Conservation (phyloP, 73 alveolate genomes). For the Paramecium primaurelia region DNA sequence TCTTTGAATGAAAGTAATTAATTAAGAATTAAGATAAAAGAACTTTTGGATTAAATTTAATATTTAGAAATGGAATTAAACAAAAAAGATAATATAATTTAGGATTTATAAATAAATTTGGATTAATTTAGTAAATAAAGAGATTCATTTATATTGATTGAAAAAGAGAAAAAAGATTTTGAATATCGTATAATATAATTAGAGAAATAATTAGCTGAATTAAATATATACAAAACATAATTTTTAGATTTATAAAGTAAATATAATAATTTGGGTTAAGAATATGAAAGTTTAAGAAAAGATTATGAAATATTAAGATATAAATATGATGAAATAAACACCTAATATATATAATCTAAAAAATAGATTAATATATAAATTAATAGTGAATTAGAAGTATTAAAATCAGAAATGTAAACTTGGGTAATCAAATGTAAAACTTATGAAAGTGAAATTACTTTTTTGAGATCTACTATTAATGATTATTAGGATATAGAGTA, state of each 20-base stretch:
- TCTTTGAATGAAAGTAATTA: background rate
- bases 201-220: background rate
- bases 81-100: background rate
- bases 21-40: background rate
- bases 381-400: background rate
- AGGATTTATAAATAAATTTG: background rate
- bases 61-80: background rate
- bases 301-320: conserved; percentile 4
- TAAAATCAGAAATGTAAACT: background rate
- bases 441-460: background rate
- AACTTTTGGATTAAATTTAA: background rate
- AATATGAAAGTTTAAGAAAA: background rate
- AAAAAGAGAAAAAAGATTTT: background rate
- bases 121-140: background rate
- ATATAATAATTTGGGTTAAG: background rate
- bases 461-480: background rate
- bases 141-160: background rate
- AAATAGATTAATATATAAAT: background rate
- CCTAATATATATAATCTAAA: background rate
- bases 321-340: background rate
- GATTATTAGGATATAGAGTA: background rate
- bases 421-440: background rate
- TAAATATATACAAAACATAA: background rate
- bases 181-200: background rate
- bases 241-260: background rate